Conservation (phyloP, 306 rosid species). For the Cicer judaicum region DNA sequence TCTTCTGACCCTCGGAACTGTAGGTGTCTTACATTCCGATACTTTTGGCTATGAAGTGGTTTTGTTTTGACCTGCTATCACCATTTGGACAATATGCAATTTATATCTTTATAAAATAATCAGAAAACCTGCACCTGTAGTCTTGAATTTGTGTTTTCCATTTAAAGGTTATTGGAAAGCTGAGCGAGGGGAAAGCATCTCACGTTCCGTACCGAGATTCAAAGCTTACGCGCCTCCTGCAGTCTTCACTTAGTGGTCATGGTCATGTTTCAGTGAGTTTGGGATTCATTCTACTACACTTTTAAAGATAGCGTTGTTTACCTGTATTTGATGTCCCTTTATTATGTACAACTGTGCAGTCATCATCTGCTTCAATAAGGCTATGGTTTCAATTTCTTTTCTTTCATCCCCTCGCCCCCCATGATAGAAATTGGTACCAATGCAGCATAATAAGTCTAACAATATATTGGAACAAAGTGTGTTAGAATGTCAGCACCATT, state of each 20-base stretch:
- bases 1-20: constrained; percentile 99
- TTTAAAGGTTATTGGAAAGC: constrained; percentile 93
- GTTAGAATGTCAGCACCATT: constrained; percentile 37
- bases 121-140: constrained; percentile 8
- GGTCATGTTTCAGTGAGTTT: constrained; percentile 98
- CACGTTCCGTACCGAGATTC: constrained; percentile 99
- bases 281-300: constrained; percentile 34
- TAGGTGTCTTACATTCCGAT: constrained; percentile 52
- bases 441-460: too few relatives aligned
- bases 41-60: constrained; percentile 36
- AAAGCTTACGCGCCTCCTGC: constrained; percentile 97
- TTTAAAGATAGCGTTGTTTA: constrained; percentile 25
- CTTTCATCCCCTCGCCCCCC: background rate
- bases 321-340: constrained; percentile 28
- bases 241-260: constrained; percentile 92
- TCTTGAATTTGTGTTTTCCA: constrained; percentile 53
- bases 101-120: constrained; percentile 31
- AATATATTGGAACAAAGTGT: constrained; percentile 4
- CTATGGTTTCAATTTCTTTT: constrained; percentile 4
- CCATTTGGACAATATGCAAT: constrained; percentile 16
- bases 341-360: constrained; percentile 4
- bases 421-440: too few relatives aligned
- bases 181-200: constrained; percentile 98
- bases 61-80: constrained; percentile 22
- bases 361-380: constrained; percentile 17